Base-by-base conservation (phyloP, 805 yeast genomes). In the Vanderwaltozyma polyspora region DNA sequence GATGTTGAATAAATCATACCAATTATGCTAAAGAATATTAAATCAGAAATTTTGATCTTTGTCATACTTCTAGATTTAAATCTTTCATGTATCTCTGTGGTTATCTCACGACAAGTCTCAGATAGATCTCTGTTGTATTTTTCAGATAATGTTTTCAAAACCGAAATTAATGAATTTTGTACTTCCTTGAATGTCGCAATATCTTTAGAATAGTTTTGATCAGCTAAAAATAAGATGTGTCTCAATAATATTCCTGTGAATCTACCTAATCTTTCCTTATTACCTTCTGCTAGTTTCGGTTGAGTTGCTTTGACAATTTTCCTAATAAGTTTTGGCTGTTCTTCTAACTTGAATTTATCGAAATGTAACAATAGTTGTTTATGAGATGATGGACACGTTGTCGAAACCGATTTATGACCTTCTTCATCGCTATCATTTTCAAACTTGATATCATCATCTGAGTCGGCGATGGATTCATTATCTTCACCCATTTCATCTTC, bases 1-100 rank as follows among this genome's bases (percentile, higher is more conserved):
- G 98, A 91, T 1, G 96, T 85, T 0, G 98, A 87, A 52, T 81
- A 91, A 4, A 86, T 53, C 35, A 69, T 64, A 6, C 96, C 96
- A 37, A 87, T 66, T 5, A 85, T 47, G 0, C 76, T 66, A 49
- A 79, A 82, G 39, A 80, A 72, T 5, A 83, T 58, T 38, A 85
- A 58, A 51, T 86, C 94, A 1, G 49, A 38, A 12, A 41, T 42
- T 3, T 72, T 60, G 12, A 60, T 45, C 28, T 53, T 58, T 21
- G 70, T 66, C 39, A 63, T 66, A 22, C 51, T 45, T 7, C 48
- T 46, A 11, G 50, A 48, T 32, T 59, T 50, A 19, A 80, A 65
- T 40, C 79, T 66, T 23, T 55, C 57, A 51, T 76, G 86, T 16
- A 77, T 63, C n/a, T 63, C 64, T 25, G 50, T 55, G 15, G 86